Evolutionary conservation across 176 grass and related monocot genomes (phyloP), one percentile per base, ranked within the genome.

Genomic region (Rhynchospora tenuis): DNA sequence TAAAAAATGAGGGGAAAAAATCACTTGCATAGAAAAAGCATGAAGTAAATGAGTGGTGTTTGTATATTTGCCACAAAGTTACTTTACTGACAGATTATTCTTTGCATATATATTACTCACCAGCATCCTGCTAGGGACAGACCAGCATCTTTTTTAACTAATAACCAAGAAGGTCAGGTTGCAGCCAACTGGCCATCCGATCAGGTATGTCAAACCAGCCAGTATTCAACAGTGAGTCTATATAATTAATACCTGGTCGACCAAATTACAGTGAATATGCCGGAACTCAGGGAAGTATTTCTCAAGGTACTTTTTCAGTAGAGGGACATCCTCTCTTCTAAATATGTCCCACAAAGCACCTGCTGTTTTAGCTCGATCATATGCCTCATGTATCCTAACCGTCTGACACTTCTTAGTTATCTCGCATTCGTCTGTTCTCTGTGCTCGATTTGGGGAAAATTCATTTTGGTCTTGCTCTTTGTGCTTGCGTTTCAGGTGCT

Each of bases 301-400:
- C 80, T 46, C 71, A 63, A 97, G 84, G 85, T 90, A 97, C 22
- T 85, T 76, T 60, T 92, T 87, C 64, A 97, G 43, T 50, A 82
- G 91, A 10, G 63, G 48, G 76, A 78, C 84, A 80, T 97, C 94
- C 66, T 97, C 86, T 84, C 94, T 90, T 59, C 91, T 87, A 63
- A 97, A 97, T 82, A 97, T 97, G 70, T 97, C 91, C 91, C 91
- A 97, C 27, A 97, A 89, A 65, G 91, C 94, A 66, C 90, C 94
- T 38, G 20, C 44, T 17, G 43, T 68, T 89, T 47, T 45, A 67
- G 22, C 23, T 61, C 12, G 42, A 50, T 66, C 66, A 69, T 73
- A 11, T 7, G 46, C 13, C 44, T 56, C 43, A 64, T 47, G 48
- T 58, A 65, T 52, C 8, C 83, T 75, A 59, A 50, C 43, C 45